Conservation (phyloP, 345 rosid genomes). For the Camelina laxa region DNA sequence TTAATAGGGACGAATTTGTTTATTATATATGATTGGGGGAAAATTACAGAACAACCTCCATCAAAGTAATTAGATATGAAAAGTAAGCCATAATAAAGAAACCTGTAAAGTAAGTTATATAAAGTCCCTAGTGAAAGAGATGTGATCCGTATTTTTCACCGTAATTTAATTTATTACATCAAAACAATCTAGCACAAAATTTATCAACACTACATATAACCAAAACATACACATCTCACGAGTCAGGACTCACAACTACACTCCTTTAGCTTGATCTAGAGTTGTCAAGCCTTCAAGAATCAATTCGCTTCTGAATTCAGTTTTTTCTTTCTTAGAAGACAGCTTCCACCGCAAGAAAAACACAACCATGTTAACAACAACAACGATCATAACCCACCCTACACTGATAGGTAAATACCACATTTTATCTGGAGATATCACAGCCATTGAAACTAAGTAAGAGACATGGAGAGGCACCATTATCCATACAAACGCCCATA, state of each 20-base stretch:
- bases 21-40: too few species aligned
- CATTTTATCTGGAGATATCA: background rate
- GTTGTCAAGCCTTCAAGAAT: conserved; percentile 21
- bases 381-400: background rate
- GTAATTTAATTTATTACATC: too few species aligned
- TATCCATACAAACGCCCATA: conserved; percentile 9
- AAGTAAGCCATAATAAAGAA: too few species aligned
- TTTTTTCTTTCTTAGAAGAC: background rate
- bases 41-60: too few species aligned
- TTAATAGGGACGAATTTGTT: too few species aligned
- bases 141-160: too few species aligned
- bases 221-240: background rate
- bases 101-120: too few species aligned
- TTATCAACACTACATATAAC: too few species aligned
- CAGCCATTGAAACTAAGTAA: conserved; percentile 21
- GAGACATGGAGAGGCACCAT: background rate
- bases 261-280: background rate
- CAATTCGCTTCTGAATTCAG: conserved; percentile 2
- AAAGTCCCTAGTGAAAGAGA: too few species aligned
- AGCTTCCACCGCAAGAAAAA: conserved; percentile 2
- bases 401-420: background rate
- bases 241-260: background rate
- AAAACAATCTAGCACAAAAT: too few species aligned
- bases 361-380: background rate
- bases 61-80: too few species aligned